Percentiles rank a stretch among this genome's conserved stretches.
Evolutionary conservation across 768 basidiomycete species (phyloP).

Genomic region (Boletus rex-veris): DNA sequence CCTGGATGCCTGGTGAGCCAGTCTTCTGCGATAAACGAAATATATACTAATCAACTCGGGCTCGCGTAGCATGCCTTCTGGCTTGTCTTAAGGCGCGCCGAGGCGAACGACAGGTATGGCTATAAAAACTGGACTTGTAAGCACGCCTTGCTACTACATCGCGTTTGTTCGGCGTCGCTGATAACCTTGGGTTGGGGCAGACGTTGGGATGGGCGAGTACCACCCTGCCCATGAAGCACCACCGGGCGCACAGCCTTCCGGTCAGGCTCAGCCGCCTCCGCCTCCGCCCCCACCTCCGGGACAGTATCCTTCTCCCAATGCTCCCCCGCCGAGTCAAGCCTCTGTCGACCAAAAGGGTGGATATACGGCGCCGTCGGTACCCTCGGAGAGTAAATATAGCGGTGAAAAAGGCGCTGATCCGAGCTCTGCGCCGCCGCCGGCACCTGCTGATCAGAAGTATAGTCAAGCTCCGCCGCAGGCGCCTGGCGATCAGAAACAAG

Average conservation of each 20-base stretch:
- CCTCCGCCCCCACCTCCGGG: not conserved
- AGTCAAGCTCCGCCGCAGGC: not conserved
- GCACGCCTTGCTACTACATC: not conserved
- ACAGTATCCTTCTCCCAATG: not conserved
- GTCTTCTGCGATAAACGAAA: not conserved
- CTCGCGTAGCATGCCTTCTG: constrained; percentile 68
- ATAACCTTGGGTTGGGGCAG: not conserved
- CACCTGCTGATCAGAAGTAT: not conserved
- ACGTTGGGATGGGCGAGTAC: constrained; percentile 23
- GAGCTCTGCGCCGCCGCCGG: not conserved
- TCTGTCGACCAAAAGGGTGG: constrained; percentile 9
- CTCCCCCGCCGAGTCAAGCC: not conserved
- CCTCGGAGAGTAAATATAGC: not conserved
- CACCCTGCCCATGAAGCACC: not conserved
- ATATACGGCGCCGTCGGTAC: not conserved
- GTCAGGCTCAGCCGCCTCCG: not conserved
- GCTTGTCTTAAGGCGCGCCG: constrained; percentile 79
- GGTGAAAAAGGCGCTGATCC: not conserved
- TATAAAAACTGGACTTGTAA: constrained; percentile 25
- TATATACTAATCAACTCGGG: not conserved
- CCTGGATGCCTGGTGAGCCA: constrained; percentile 52
- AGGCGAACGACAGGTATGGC: constrained; percentile 58
- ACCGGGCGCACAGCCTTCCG: not conserved
- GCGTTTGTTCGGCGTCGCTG: not conserved
- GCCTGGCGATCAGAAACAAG: constrained; percentile 7